Evolutionary conservation across 768 basidiomycete species (phyloP).

Genomic region (Sarcodon aspratus): DNA sequence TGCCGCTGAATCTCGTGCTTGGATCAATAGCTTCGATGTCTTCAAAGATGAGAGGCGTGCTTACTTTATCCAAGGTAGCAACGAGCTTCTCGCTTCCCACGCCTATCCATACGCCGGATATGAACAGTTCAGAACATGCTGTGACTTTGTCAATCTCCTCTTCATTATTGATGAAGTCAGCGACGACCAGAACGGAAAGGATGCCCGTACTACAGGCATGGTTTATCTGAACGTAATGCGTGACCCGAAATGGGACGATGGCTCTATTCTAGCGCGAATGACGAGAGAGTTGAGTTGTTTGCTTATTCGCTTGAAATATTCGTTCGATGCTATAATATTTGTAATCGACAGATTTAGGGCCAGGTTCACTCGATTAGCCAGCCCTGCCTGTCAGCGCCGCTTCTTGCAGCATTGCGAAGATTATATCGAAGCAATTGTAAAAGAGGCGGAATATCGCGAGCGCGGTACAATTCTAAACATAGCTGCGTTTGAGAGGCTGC

Average conservation of each 20-base stretch:
- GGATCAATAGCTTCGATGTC: slow-evolving; percentile 53
- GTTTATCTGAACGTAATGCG: slow-evolving; percentile 46
- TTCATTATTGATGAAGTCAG: slow-evolving; percentile 64
- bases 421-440: slow-evolving; percentile 48
- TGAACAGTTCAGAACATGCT: slow-evolving; percentile 49
- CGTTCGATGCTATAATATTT: background rate
- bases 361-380: slow-evolving; percentile 34
- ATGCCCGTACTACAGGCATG: slow-evolving; percentile 43
- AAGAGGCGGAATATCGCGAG: slow-evolving; percentile 56
- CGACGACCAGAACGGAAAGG: slow-evolving; percentile 52
- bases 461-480: slow-evolving; percentile 43
- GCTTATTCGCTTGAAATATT: background rate
- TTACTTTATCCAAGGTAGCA: slow-evolving; percentile 51
- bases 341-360: slow-evolving; percentile 35
- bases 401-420: slow-evolving; percentile 43
- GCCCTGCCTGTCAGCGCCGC: slow-evolving; percentile 34
- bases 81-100: slow-evolving; percentile 54
- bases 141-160: slow-evolving; percentile 41
- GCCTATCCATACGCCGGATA: slow-evolving; percentile 51
- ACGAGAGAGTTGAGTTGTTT: slow-evolving; percentile 36
- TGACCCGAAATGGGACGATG: slow-evolving; percentile 43
- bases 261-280: slow-evolving; percentile 45
- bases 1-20: slow-evolving; percentile 47
- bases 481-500: slow-evolving; percentile 41
- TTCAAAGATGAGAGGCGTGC: slow-evolving; percentile 52